phyloP scores from a whole-genome alignment of 2,329 filamentous ascomycete species.

The Lecanosticta acicola region DNA sequence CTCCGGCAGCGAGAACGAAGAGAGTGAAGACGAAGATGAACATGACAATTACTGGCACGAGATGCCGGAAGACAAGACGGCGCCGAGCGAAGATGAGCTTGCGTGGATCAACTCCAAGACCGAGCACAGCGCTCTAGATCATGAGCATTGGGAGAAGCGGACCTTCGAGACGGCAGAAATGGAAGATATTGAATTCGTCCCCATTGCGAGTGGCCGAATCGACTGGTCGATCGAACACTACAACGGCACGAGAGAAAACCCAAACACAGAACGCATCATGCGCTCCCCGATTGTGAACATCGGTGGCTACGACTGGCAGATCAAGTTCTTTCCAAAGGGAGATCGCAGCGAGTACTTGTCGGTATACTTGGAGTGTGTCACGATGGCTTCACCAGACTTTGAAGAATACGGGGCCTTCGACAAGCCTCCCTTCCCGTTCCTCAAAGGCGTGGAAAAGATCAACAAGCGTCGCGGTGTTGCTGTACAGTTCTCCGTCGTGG shows the following conservation, averaged over 20 bases:
- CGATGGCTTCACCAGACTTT: constrained; percentile 32
- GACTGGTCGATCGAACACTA: constrained; percentile 55
- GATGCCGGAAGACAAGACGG: constrained; percentile 51
- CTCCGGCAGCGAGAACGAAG: constrained; percentile 19
- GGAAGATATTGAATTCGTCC: constrained; percentile 53
- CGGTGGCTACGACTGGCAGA: constrained; percentile 58
- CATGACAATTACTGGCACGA: constrained; percentile 31
- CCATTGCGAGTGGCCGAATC: constrained; percentile 51
- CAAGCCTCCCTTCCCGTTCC: constrained; percentile 26
- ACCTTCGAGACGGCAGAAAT: constrained; percentile 46
- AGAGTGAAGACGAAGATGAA: constrained; percentile 27
- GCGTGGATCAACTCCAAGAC: constrained; percentile 50
- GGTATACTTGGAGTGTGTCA: constrained; percentile 58
- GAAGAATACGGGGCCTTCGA: constrained; percentile 24
- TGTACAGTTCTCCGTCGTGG: constrained; percentile 56
- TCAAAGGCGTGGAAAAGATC: constrained; percentile 23
- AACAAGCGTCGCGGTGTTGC: constrained; percentile 43
- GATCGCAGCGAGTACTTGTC: constrained; percentile 55
- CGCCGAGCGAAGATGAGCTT: constrained; percentile 53
- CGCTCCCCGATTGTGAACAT: constrained; percentile 52
- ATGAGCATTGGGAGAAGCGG: constrained; percentile 54
- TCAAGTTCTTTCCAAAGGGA: constrained; percentile 60
- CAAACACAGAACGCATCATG: constrained; percentile 55
- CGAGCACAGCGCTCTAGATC: constrained; percentile 53
- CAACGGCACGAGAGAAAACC: constrained; percentile 56